Base-by-base conservation (phyloP, 2,329 filamentous ascomycete species). In the Aspergillus oerlinghausenensis region DNA sequence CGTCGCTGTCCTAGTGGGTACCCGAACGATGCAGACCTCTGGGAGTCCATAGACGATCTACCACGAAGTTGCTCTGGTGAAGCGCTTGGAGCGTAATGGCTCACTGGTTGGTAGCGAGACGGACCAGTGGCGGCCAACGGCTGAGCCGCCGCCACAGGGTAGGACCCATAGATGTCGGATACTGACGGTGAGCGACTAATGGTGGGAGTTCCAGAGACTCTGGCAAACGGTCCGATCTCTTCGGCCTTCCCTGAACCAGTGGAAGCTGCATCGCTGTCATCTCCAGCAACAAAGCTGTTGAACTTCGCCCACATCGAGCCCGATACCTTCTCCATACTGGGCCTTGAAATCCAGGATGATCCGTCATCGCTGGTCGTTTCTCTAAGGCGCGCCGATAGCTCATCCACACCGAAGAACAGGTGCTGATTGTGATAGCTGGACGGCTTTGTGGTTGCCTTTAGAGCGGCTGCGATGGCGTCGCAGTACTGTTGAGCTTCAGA, bases 251-350 rank as follows among this genome's bases (percentile, higher is more conserved):
- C 79, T 11, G 84, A 79, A 8, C 79, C 84, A 54, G 81, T 81
- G 0, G 83, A 84, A 9, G 80, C 80, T 35, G 80, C 80, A 52
- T 91, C 88, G 52, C 84, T 84, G 54, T 97, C 93, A 58, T 97
- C 93, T 14, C 94, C 95, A 52, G 89, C 87, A 59, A 99, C 92
- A 69, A 99, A 99, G 67, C 92, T 97, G 75, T 92, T 97, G 76
- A 99, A 97, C 57, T 89, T 91, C 62, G 87, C 92, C 83, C 91
- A 92, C 70, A 97, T 85, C 35, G 89, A 91, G 59, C 89, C 92
- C 2, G 92, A 94, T 0, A 97, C 91, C 74, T 95, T 96, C 73
- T 95, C 92, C 84, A 97, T 95, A 72, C 86, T 97, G 6, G 93
- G 92, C 73, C 94, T 96, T 1, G 91, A 88, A 52, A 99, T 94